These are phyloP conservation scores for Pythium pyrilobum DNA, from an alignment of 352 stramenopile genomes.

Conservation along the genomic window DNA sequence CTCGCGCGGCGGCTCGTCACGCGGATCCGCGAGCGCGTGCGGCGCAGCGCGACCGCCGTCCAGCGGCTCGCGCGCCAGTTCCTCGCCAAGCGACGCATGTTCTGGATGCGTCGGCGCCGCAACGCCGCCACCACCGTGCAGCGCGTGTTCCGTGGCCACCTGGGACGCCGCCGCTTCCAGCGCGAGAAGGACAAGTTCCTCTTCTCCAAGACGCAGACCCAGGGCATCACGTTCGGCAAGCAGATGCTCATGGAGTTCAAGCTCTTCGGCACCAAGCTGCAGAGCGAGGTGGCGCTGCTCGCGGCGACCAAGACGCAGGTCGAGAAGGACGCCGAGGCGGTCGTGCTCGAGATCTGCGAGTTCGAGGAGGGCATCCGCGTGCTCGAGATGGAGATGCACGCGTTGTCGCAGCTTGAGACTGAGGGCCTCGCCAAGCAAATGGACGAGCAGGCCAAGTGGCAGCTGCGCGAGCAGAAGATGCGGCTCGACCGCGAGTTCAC, in stretches of 20 bases:
- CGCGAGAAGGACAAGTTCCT: conserved; percentile 93
- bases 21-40: conserved; percentile 40
- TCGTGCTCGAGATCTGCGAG: conserved; percentile 91
- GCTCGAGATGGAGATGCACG: conserved; percentile 92
- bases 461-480: conserved; percentile 92
- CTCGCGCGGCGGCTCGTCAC: conserved; percentile 55
- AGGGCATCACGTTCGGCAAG: conserved; percentile 93
- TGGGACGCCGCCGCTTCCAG: conserved; percentile 70
- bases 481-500: conserved; percentile 93
- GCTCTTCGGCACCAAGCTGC: conserved; percentile 90
- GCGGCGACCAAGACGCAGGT: conserved; percentile 85
- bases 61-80: conserved; percentile 76
- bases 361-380: conserved; percentile 91
- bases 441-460: conserved; percentile 83
- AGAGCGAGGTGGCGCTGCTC: conserved; percentile 91
- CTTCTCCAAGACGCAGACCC: conserved; percentile 91
- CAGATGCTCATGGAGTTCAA: conserved; percentile 96
- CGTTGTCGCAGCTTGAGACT: conserved; percentile 88
- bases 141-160: conserved; percentile 84
- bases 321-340: conserved; percentile 84
- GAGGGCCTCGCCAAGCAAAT: conserved; percentile 71
- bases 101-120: conserved; percentile 36
- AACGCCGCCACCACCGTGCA: conserved; percentile 81
- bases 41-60: conserved; percentile 60
- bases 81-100: conserved; percentile 45